Conservation (phyloP, 2,329 filamentous ascomycete species). For the Aspergillus carbonarius region DNA sequence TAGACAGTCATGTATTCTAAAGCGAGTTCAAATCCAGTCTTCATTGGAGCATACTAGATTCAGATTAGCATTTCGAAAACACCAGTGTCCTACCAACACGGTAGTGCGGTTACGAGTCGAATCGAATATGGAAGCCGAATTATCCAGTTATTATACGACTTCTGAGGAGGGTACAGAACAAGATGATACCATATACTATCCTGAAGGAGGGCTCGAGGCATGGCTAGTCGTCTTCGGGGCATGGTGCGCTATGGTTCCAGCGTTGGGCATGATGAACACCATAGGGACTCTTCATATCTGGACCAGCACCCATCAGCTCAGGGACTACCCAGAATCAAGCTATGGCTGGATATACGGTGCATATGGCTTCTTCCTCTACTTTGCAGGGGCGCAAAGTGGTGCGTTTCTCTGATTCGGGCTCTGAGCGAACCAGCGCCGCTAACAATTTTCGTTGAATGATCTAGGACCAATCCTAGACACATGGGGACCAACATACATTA, state of each 20-base stretch:
- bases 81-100: no score
- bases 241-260: conserved; percentile 38
- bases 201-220: conserved; percentile 44
- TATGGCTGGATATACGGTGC: conserved; percentile 46
- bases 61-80: no score
- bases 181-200: conserved; percentile 15
- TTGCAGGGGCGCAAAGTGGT: conserved; percentile 27
- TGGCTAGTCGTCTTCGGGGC: conserved; percentile 47
- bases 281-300: conserved; percentile 42
- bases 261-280: conserved; percentile 44
- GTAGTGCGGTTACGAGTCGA: no score
- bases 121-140: neutral
- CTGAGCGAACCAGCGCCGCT: neutral
- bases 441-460: neutral
- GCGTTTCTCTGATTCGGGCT: neutral
- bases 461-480: conserved; percentile 20
- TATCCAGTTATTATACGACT: neutral
- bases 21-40: neutral
- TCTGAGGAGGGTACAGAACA: neutral
- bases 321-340: conserved; percentile 31
- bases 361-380: conserved; percentile 42
- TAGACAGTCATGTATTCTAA: neutral
- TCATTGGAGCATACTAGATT: no score
- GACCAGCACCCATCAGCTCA: conserved; percentile 39
- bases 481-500: conserved; percentile 13